Evolutionary conservation across 306 rosid genomes (phyloP).

Genomic region (Vigna mungo): DNA sequence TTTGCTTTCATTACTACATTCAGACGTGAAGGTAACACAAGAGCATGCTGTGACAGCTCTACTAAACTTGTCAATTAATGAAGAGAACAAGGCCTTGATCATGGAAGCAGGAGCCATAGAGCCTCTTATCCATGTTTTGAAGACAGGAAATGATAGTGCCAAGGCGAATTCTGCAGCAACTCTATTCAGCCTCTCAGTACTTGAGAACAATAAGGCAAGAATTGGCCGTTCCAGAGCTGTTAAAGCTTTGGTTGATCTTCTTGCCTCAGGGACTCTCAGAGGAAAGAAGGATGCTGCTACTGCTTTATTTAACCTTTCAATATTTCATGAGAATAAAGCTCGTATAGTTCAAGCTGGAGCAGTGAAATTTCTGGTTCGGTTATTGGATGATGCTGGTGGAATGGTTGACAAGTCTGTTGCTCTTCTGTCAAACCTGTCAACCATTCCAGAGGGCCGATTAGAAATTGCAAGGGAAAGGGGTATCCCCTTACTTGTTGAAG

Average conservation of each 20-base stretch:
- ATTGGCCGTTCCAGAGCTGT: slow-evolving; percentile 95
- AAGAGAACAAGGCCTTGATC: slow-evolving; percentile 81
- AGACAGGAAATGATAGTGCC: slow-evolving; percentile 80
- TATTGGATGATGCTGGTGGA: slow-evolving; percentile 73
- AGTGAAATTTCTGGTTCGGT: slow-evolving; percentile 76
- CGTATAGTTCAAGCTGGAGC: slow-evolving; percentile 96
- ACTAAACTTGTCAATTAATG: slow-evolving; percentile 84
- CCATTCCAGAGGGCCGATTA: slow-evolving; percentile 79
- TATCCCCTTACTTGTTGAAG: slow-evolving; percentile 89
- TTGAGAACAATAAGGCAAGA: slow-evolving; percentile 83
- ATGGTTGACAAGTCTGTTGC: slow-evolving; percentile 97
- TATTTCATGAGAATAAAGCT: slow-evolving; percentile 93
- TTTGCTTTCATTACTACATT: slow-evolving; percentile 73
- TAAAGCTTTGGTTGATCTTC: slow-evolving; percentile 90
- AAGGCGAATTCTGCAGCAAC: slow-evolving; percentile 96
- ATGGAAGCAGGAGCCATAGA: slow-evolving; percentile 89
- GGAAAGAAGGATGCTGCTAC: slow-evolving; percentile 98
- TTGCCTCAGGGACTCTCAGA: slow-evolving; percentile 81
- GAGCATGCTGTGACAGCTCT: slow-evolving; percentile 97
- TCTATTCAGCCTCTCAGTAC: slow-evolving; percentile 87
- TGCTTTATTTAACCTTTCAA: slow-evolving; percentile 90
- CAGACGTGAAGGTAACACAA: slow-evolving; percentile 68
- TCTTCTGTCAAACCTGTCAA: slow-evolving; percentile 86
- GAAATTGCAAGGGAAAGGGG: slow-evolving; percentile 78
- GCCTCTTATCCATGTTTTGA: slow-evolving; percentile 82